A percentile compares a stretch with the other conserved stretches of the same genome.
Evolutionary conservation across 2,329 filamentous ascomycete species (phyloP).

Genomic region (Polytolypa hystricis): DNA sequence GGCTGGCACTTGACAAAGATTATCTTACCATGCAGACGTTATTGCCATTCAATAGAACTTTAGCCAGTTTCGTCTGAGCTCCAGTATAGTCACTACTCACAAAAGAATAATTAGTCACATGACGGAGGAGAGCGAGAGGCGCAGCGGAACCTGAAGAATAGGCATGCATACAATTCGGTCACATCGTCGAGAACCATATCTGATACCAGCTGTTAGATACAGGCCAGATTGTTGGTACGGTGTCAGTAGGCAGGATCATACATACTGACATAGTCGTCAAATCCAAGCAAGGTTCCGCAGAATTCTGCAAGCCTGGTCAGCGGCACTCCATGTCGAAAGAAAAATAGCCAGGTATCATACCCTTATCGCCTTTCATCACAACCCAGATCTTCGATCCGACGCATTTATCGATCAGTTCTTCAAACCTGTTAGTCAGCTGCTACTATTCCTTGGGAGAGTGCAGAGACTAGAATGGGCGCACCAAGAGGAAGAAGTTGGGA

Average conservation of each 20-base stretch:
- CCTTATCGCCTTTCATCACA: conserved; percentile 98
- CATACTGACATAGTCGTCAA: conserved; percentile 99
- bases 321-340: conserved; percentile 1
- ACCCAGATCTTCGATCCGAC: conserved; percentile 97
- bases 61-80: conserved; percentile 75
- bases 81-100: conserved; percentile 71
- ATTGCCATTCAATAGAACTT: conserved; percentile 94
- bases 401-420: conserved; percentile 98
- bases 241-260: too few species aligned
- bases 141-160: background rate
- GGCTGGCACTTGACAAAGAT: too few species aligned
- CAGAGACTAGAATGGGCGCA: conserved; percentile 23
- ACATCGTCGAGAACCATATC: conserved; percentile 98
- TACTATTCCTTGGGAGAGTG: conserved; percentile 6
- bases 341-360: conserved; percentile 36
- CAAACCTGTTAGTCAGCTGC: background rate
- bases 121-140: background rate
- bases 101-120: background rate
- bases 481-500: conserved; percentile 64
- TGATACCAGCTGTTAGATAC: too few species aligned
- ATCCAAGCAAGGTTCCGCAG: conserved; percentile 83
- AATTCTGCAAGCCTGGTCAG: conserved; percentile 57
- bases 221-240: background rate
- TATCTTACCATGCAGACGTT: conserved; percentile 92
- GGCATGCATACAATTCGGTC: conserved; percentile 68